phyloP scores from a whole-genome alignment of 371 early-diverging fungal species.

The Mortierella sp. region DNA sequence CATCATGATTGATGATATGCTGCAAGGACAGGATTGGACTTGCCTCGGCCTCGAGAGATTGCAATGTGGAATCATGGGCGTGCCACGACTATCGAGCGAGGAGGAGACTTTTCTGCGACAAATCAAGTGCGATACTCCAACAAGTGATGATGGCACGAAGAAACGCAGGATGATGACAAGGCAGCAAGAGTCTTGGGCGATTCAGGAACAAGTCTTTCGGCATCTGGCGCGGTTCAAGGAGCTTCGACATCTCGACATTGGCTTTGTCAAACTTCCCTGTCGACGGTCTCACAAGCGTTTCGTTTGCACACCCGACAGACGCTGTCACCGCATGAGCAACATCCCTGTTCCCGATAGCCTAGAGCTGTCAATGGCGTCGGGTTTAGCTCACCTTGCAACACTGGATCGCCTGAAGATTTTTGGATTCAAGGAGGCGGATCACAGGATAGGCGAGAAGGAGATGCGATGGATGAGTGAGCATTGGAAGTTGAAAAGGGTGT shows the following conservation, averaged over 20 bases:
- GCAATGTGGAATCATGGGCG: neutral
- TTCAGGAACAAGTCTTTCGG: neutral
- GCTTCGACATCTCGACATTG: neutral
- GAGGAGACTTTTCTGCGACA: neutral
- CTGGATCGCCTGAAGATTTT: neutral
- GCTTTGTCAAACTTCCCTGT: neutral
- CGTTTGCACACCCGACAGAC: neutral
- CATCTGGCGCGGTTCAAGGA: neutral
- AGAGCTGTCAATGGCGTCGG: neutral
- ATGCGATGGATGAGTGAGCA: neutral
- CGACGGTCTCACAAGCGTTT: neutral
- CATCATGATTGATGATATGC: neutral
- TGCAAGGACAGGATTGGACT: neutral
- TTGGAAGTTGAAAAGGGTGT: neutral
- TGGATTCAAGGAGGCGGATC: neutral
- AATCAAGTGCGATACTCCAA: neutral
- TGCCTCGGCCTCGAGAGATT: neutral
- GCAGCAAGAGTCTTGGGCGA: constrained; percentile 1
- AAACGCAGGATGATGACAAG: neutral
- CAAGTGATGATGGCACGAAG: neutral
- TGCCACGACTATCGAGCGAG: neutral
- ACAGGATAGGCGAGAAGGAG: neutral
- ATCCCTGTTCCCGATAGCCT: neutral
- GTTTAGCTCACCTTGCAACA: neutral
- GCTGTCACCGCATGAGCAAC: neutral